These are phyloP conservation scores for Ceriops decandra DNA, from an alignment of 345 rosid species.

Conservation along the genomic window DNA sequence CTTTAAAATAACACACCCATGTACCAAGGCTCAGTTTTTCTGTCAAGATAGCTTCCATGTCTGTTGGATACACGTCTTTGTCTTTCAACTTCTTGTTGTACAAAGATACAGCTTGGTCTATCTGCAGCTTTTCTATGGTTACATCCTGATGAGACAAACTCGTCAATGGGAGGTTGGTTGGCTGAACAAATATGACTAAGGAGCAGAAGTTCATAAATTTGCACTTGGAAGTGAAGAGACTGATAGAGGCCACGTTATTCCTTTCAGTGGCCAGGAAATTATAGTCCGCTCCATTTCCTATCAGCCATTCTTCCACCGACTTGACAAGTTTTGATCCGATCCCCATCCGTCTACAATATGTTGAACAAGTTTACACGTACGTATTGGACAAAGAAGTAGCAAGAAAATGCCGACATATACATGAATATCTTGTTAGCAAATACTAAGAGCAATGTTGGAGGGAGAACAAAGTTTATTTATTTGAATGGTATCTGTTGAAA, in stretches of 20 bases:
- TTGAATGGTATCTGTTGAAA: too few relatives aligned
- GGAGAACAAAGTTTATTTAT: too few relatives aligned
- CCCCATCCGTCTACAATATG: slow-evolving; percentile 44
- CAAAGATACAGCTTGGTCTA: slow-evolving; percentile 43
- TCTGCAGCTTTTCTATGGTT: slow-evolving; percentile 38
- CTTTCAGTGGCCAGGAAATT: slow-evolving; percentile 45
- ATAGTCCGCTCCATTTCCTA: slow-evolving; percentile 41
- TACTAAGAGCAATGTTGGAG: too few relatives aligned
- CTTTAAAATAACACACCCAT: slow-evolving; percentile 50
- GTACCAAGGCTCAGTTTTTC: slow-evolving; percentile 51
- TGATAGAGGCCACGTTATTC: slow-evolving; percentile 45
- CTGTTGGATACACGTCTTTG: slow-evolving; percentile 44
- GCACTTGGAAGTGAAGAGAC: slow-evolving; percentile 44
- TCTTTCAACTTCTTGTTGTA: slow-evolving; percentile 37
- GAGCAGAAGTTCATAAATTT: slow-evolving; percentile 19
- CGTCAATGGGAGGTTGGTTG: slow-evolving; percentile 14
- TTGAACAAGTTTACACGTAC: neutral
- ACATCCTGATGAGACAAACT: slow-evolving; percentile 20
- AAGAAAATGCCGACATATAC: neutral
- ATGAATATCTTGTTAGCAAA: too few relatives aligned
- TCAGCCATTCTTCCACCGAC: slow-evolving; percentile 52
- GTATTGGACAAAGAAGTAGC: neutral
- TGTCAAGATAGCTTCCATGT: slow-evolving; percentile 40
- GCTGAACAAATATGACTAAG: slow-evolving; percentile 37
- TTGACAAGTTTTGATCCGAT: slow-evolving; percentile 50